phyloP scores from a whole-genome alignment of 2,329 filamentous ascomycete species.

The Harringtonia lauricola region DNA sequence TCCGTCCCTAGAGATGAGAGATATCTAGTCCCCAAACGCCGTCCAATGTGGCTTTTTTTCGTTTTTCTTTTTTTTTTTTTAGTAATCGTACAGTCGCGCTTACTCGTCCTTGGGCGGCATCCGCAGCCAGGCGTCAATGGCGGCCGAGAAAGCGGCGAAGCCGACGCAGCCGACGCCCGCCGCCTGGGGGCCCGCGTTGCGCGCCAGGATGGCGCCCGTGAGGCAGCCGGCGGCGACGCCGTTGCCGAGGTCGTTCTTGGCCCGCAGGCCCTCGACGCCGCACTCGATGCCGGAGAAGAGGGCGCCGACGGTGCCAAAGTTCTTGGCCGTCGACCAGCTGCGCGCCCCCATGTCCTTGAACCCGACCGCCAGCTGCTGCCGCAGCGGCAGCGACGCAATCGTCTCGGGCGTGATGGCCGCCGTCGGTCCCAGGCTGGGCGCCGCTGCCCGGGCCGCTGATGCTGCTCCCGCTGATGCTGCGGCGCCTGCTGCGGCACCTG shows the following conservation, averaged over 20 bases:
- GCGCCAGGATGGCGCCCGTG: conserved; percentile 79
- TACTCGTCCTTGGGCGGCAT: conserved; percentile 54
- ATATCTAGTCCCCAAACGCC: too few relatives aligned
- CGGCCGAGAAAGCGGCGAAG: conserved; percentile 85
- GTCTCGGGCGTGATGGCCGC: conserved; percentile 17
- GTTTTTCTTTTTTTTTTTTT: neutral
- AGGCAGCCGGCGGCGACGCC: conserved; percentile 80
- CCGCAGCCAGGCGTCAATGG: conserved; percentile 86
- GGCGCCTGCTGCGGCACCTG: conserved; percentile 14
- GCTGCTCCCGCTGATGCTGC: neutral
- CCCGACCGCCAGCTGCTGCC: conserved; percentile 72
- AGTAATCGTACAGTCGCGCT: neutral
- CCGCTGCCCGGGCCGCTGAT: conserved; percentile 16
- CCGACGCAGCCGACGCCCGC: conserved; percentile 79
- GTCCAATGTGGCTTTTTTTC: too few relatives aligned
- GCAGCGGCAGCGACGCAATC: conserved; percentile 59
- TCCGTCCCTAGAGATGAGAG: too few relatives aligned
- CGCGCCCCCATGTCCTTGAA: conserved; percentile 92
- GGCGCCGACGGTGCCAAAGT: conserved; percentile 88
- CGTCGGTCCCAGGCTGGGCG: too few relatives aligned
- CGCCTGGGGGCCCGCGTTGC: conserved; percentile 81
- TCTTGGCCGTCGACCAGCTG: conserved; percentile 76
- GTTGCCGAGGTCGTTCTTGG: conserved; percentile 89
- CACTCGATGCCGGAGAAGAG: conserved; percentile 92
- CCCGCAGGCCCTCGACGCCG: conserved; percentile 82